Base-by-base conservation (phyloP, 345 rosid species). In the Citrus medica region DNA sequence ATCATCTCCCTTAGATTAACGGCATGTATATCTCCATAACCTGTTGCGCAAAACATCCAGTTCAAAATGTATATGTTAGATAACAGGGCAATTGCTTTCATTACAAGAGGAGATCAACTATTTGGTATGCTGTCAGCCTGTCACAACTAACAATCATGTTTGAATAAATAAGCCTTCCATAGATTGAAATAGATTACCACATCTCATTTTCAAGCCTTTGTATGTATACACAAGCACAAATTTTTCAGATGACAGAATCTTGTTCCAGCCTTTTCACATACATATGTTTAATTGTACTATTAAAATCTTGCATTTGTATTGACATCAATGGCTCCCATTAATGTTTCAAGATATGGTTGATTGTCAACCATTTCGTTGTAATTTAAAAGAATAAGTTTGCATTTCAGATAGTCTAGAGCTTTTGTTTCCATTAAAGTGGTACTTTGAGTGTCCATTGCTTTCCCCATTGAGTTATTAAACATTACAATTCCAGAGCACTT, bases 21-120 rank as follows among this genome's bases (percentile, higher is more conserved):
- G 4, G 99, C 99, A 68, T 94, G 99, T 80, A 96, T 89, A 62
- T 96, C 99, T 88, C 99, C 99, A 86, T 96, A 96, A 30, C 99
- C 99, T 96, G 88, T 63, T 22, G 32, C 55, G 68, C 22, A 61
- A 75, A 40, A 76, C 65, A 38, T 38, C 69, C 80, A 61, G 67
- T 60, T 30, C 35, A 62, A 40, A 33, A 42, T 22, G 24, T 4
- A 69, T 28, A 37, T 28, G 16, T 12, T 51, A 53, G 14, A 28
- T 51, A 30, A 12, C 16, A 22, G 8, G 32, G n/a, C 55, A 58
- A 24, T 22, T 73, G n/a, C 16, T 59, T 14, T 37, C 9, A 51
- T 19, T 2, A 53, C 25, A 71, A n/a, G 55, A 33, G 27, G 22
- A 22, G 19, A 74, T 74, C 17, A 74, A 61, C 19, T 27, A 62